Percentiles rank a stretch among this genome's conserved stretches.
These are phyloP conservation scores for Cucumis variabilis DNA, from an alignment of 331 rosid species.

Conservation along the genomic window DNA sequence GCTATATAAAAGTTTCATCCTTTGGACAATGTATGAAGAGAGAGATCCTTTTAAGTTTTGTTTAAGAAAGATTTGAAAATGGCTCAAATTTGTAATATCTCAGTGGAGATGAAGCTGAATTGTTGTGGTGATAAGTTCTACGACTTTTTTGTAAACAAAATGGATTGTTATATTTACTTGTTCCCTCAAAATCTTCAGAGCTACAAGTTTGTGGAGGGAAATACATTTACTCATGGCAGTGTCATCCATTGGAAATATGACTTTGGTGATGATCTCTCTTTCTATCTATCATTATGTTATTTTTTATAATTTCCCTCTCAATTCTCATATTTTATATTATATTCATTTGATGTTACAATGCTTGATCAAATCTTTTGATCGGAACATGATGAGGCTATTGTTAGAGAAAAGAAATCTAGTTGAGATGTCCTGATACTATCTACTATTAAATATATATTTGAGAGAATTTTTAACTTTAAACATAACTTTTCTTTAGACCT, in stretches of 20 bases:
- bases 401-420: too few relatives aligned
- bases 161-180: slow-evolving; percentile 29
- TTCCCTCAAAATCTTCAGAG: slow-evolving; percentile 30
- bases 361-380: too few relatives aligned
- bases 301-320: too few relatives aligned
- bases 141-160: slow-evolving; percentile 31
- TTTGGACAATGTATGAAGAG: not conserved
- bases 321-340: not conserved
- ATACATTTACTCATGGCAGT: slow-evolving; percentile 17
- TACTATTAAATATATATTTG: too few relatives aligned
- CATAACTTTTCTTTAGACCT: too few relatives aligned
- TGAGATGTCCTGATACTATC: too few relatives aligned
- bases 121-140: slow-evolving; percentile 18
- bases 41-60: not conserved
- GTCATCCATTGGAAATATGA: slow-evolving; percentile 34
- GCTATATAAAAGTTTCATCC: not conserved
- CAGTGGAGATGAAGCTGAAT: slow-evolving; percentile 30
- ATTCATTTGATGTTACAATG: not conserved
- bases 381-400: too few relatives aligned
- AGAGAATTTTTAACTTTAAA: not conserved
- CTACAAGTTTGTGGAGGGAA: slow-evolving; percentile 33
- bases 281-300: not conserved
- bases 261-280: slow-evolving; percentile 26
- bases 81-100: slow-evolving; percentile 8
- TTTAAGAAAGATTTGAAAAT: not conserved